These are phyloP conservation scores for Aspergillus homomorphus DNA, from an alignment of 495 filamentous ascomycete species.

Conservation along the genomic window DNA sequence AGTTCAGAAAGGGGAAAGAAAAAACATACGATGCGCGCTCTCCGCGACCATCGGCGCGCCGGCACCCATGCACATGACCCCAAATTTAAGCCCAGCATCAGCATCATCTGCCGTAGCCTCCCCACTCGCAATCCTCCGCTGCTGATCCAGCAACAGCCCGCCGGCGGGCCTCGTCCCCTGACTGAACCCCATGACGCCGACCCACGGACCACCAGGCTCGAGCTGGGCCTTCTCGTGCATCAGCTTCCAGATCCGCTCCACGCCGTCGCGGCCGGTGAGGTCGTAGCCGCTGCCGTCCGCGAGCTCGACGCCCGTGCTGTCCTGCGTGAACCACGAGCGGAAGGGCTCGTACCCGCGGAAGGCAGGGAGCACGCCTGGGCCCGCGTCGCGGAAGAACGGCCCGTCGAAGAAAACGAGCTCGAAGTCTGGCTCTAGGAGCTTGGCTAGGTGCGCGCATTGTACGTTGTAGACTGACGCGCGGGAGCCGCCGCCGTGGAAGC, in stretches of 20 bases:
- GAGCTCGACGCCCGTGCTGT: constrained; percentile 50
- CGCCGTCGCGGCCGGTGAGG: constrained; percentile 11
- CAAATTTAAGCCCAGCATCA: constrained; percentile 18
- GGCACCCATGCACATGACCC: constrained; percentile 36
- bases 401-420: constrained; percentile 31
- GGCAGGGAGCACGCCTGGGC: constrained; percentile 36
- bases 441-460: constrained; percentile 26
- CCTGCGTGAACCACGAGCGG: constrained; percentile 47
- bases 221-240: constrained; percentile 40
- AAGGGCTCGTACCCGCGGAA: constrained; percentile 50
- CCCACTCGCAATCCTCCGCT: constrained; percentile 37
- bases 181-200: constrained; percentile 52
- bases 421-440: constrained; percentile 21
- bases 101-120: background rate
- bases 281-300: constrained; percentile 22
- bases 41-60: constrained; percentile 24
- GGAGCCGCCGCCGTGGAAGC: constrained; percentile 37
- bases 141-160: constrained; percentile 46
- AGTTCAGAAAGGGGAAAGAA: background rate
- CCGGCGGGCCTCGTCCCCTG: constrained; percentile 60
- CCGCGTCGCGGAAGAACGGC: constrained; percentile 27
- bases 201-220: constrained; percentile 49
- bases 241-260: constrained; percentile 24
- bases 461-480: constrained; percentile 26
- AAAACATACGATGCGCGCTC: constrained; percentile 16